Conservation (phyloP, 2,329 filamentous ascomycete genomes). For the Alternaria panax region DNA sequence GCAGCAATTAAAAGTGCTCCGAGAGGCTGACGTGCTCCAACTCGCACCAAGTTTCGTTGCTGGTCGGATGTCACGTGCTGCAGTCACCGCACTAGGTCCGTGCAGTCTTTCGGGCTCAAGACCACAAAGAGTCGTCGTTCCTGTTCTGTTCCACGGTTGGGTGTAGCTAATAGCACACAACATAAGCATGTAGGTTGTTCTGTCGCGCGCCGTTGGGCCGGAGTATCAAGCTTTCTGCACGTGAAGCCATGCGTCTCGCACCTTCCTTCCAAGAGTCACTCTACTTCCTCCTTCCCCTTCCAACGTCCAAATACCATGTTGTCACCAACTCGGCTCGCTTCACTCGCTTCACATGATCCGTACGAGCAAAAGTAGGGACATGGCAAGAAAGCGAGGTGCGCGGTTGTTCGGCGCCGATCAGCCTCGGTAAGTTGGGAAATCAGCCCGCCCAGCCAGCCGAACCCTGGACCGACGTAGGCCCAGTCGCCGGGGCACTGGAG, state of each 20-base stretch:
- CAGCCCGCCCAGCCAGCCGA: conserved; percentile 18
- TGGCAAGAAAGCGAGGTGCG: neutral
- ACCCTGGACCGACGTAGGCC: conserved; percentile 31
- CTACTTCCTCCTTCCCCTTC: neutral
- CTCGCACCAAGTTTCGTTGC: too few relatives aligned
- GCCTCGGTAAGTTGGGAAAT: conserved; percentile 28
- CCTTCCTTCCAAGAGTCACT: too few relatives aligned
- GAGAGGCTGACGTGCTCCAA: too few relatives aligned
- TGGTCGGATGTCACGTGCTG: too few relatives aligned
- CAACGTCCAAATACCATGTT: neutral
- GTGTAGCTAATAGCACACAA: too few relatives aligned
- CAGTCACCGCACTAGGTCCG: too few relatives aligned
- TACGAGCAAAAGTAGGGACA: neutral
- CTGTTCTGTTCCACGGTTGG: too few relatives aligned
- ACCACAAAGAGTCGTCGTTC: too few relatives aligned
- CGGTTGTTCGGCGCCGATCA: conserved; percentile 21
- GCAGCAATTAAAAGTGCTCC: too few relatives aligned
- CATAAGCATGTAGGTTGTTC: too few relatives aligned
- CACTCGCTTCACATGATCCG: neutral
- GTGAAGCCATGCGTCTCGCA: too few relatives aligned
- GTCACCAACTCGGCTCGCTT: neutral
- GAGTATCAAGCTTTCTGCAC: neutral
- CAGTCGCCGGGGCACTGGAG: conserved; percentile 39
- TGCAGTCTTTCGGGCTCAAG: too few relatives aligned
- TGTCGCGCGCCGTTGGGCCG: neutral